These are phyloP conservation scores for Xylaria bambusicola DNA, from an alignment of 495 filamentous ascomycete genomes.

Conservation along the genomic window DNA sequence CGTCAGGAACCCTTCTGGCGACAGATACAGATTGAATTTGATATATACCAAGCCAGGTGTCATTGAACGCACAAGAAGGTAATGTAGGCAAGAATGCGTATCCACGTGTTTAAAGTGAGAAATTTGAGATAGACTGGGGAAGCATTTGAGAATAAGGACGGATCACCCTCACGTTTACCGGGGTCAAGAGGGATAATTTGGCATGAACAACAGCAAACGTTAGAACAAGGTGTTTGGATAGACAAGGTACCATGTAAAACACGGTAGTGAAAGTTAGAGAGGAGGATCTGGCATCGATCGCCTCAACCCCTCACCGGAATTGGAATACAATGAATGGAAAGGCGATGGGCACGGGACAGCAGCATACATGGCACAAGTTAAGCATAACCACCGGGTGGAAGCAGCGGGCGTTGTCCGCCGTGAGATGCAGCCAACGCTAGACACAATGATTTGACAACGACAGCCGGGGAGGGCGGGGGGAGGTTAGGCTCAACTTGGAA, in stretches of 20 bases:
- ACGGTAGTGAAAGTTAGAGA: background rate
- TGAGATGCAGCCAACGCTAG: background rate
- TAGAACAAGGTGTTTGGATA: background rate
- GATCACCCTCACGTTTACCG: constrained; percentile 3
- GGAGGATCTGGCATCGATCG: background rate
- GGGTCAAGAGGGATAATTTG: constrained; percentile 9
- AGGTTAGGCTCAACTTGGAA: constrained; percentile 14
- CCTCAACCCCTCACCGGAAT: constrained; percentile 8
- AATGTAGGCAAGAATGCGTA: background rate
- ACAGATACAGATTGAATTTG: constrained; percentile 15
- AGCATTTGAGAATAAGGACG: constrained; percentile 13
- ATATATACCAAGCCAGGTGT: constrained; percentile 5
- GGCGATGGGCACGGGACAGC: background rate
- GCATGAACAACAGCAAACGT: constrained; percentile 1
- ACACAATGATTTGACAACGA: constrained; percentile 12
- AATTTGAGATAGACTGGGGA: constrained; percentile 18
- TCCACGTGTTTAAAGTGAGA: background rate
- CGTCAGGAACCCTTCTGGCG: constrained; percentile 14
- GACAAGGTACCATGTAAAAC: no score
- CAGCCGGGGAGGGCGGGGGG: background rate
- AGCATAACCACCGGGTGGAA: background rate
- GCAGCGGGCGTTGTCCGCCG: background rate
- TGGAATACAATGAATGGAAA: background rate
- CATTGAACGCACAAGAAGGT: background rate
- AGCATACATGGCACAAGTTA: background rate